These are phyloP conservation scores for Ogataea pignaliae DNA, from an alignment of 805 yeast genomes.

Conservation along the genomic window DNA sequence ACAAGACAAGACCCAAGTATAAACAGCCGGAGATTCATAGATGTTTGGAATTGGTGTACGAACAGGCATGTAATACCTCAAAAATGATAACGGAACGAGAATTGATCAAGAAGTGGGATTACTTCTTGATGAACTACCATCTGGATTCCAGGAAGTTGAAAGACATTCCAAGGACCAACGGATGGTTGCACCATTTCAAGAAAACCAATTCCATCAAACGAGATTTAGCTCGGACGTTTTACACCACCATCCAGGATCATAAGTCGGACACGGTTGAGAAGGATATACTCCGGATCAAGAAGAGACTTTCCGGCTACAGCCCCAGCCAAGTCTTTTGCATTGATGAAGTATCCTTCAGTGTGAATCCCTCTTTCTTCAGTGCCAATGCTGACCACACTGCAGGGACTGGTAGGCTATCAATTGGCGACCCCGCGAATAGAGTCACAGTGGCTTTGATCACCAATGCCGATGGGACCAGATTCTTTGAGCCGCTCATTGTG, in stretches of 20 bases:
- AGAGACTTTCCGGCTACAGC: constrained; percentile 11
- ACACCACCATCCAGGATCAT: constrained; percentile 13
- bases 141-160: constrained; percentile 4
- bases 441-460: constrained; percentile 24
- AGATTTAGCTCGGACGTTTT: constrained; percentile 25
- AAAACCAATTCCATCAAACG: constrained; percentile 25
- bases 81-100: constrained; percentile 26
- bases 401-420: constrained; percentile 7
- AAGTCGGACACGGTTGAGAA: constrained; percentile 11
- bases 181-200: constrained; percentile 39
- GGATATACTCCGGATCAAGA: constrained; percentile 24
- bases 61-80: constrained; percentile 31
- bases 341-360: constrained; percentile 31
- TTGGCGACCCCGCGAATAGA: constrained; percentile 13
- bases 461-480: constrained; percentile 27
- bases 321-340: constrained; percentile 31
- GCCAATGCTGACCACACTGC: constrained; percentile 5
- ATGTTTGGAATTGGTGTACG: constrained; percentile 34
- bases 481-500: constrained; percentile 27
- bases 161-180: constrained; percentile 30
- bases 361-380: constrained; percentile 17
- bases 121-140: constrained; percentile 20
- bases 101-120: constrained; percentile 29
- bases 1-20: constrained; percentile 31
- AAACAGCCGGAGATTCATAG: constrained; percentile 31